phyloP scores from a whole-genome alignment of 2,329 filamentous ascomycete genomes.

The Trichoderma sp. region DNA sequence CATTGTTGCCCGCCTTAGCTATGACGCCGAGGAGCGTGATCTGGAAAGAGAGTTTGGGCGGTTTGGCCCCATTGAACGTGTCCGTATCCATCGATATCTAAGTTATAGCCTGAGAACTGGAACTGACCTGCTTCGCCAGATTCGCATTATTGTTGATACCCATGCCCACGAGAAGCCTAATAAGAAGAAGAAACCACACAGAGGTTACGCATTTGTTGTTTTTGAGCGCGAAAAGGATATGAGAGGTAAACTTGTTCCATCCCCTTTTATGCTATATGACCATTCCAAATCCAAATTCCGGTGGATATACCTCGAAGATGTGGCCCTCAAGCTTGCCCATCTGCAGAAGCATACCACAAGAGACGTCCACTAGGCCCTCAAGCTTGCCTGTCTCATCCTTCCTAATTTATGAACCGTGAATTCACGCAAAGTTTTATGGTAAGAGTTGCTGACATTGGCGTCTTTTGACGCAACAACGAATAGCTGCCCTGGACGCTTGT shows the following conservation, averaged over 20 bases:
- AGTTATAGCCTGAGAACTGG: background rate
- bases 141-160: constrained; percentile 81
- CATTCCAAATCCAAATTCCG: constrained; percentile 18
- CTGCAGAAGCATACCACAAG: constrained; percentile 47
- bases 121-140: constrained; percentile 53
- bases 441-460: constrained; percentile 70
- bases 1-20: constrained; percentile 87
- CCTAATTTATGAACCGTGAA: constrained; percentile 30
- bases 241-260: constrained; percentile 78
- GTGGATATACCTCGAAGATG: constrained; percentile 35
- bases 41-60: constrained; percentile 91
- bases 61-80: constrained; percentile 90
- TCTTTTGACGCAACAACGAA: constrained; percentile 57
- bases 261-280: constrained; percentile 23
- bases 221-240: constrained; percentile 98
- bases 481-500: constrained; percentile 84
- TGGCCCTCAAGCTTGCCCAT: constrained; percentile 48
- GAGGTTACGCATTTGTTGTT: constrained; percentile 94
- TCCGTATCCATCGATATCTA: constrained; percentile 45
- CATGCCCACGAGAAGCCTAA: constrained; percentile 68
- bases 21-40: constrained; percentile 85
- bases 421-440: constrained; percentile 43
- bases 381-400: constrained; percentile 53
- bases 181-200: constrained; percentile 78
- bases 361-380: constrained; percentile 56